Evolutionary conservation across 495 filamentous ascomycete species (phyloP).

Genomic region (Letharia lupina): DNA sequence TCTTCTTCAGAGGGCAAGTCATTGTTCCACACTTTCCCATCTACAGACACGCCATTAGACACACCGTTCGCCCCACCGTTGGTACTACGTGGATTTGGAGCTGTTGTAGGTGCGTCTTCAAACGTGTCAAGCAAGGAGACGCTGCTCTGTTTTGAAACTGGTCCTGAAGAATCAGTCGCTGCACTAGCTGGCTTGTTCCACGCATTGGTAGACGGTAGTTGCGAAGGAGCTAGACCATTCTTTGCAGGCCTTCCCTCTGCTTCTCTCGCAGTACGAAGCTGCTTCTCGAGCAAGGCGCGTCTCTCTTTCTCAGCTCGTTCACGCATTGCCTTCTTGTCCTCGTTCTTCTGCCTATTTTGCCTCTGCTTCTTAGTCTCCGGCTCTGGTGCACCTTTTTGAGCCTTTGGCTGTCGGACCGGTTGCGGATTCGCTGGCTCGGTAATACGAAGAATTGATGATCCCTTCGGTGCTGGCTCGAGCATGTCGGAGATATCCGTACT

Average conservation of each 20-base stretch:
- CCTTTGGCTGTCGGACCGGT: constrained; percentile 44
- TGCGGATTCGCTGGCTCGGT: constrained; percentile 52
- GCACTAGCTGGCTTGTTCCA: constrained; percentile 46
- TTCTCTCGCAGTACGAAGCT: constrained; percentile 69
- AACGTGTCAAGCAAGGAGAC: constrained; percentile 70
- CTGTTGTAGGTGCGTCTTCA: constrained; percentile 35
- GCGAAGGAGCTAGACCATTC: constrained; percentile 55
- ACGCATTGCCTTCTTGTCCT: constrained; percentile 59
- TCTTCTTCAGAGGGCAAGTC: constrained; percentile 75
- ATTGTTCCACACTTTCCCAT: constrained; percentile 39
- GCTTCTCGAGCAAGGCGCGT: constrained; percentile 63
- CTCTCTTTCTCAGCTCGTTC: constrained; percentile 69
- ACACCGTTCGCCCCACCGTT: neutral
- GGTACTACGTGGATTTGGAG: constrained; percentile 20
- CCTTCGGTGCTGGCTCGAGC: constrained; percentile 63
- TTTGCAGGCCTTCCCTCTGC: constrained; percentile 67
- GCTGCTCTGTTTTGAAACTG: constrained; percentile 25
- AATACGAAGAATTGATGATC: constrained; percentile 67
- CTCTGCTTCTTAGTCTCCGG: constrained; percentile 85
- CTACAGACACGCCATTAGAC: neutral
- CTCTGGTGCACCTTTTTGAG: constrained; percentile 51
- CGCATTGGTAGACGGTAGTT: constrained; percentile 49
- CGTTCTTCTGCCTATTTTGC: constrained; percentile 73
- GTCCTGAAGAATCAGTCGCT: constrained; percentile 30
- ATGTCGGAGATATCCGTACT: constrained; percentile 71